Evolutionary conservation across 2,329 filamentous ascomycete genomes (phyloP).

Genomic region (Tolypocladium tropicale): DNA sequence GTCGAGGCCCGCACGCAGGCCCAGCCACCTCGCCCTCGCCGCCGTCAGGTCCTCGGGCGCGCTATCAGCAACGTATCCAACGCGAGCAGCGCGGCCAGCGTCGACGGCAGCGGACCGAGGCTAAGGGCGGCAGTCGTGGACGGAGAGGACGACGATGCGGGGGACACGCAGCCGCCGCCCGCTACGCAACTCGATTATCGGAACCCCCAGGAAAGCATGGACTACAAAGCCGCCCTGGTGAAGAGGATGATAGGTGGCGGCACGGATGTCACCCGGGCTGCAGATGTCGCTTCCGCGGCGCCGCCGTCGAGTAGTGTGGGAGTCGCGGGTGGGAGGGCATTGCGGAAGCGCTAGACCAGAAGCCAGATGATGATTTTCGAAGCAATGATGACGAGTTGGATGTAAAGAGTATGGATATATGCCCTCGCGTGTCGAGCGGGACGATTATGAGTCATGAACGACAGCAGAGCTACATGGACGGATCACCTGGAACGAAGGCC

Average conservation of each 20-base stretch:
- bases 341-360: constrained; percentile 10
- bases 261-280: constrained; percentile 4
- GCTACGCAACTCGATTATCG: constrained; percentile 45
- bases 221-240: constrained; percentile 32
- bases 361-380: not conserved
- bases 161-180: constrained; percentile 24
- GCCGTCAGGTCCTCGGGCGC: constrained; percentile 45
- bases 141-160: constrained; percentile 7
- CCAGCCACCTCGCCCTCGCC: constrained; percentile 16
- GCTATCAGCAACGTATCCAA: constrained; percentile 48
- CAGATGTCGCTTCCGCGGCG: not conserved
- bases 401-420: not conserved
- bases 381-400: not conserved
- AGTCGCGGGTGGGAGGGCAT: constrained; percentile 7
- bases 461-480: not conserved
- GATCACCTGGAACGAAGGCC: not conserved
- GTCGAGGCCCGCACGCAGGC: constrained; percentile 5
- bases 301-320: constrained; percentile 1
- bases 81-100: constrained; percentile 34
- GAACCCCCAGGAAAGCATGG: constrained; percentile 34
- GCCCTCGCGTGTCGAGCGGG: not conserved
- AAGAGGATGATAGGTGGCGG: constrained; percentile 28
- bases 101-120: constrained; percentile 17
- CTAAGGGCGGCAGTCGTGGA: not conserved
- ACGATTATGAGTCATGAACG: not conserved